phyloP scores from a whole-genome alignment of 208 protist genomes.

The Strigomonas culicis region DNA sequence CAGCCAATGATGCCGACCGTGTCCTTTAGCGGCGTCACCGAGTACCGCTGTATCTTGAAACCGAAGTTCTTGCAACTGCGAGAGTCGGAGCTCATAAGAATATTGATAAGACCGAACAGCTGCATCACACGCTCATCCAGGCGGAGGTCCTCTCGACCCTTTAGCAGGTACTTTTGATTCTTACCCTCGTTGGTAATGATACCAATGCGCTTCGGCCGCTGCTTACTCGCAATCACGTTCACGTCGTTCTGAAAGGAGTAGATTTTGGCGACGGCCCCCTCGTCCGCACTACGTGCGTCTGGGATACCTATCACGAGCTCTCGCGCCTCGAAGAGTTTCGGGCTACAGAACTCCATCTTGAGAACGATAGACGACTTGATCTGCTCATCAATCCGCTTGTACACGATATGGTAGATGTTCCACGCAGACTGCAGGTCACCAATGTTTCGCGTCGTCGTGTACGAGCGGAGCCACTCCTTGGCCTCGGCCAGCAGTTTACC shows the following conservation, averaged over 20 bases:
- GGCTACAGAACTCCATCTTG: constrained; percentile 93
- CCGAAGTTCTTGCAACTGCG: constrained; percentile 80
- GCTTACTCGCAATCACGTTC: constrained; percentile 98
- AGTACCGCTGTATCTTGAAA: constrained; percentile 92
- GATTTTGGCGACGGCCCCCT: constrained; percentile 71
- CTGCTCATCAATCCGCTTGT: constrained; percentile 95
- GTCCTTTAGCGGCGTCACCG: constrained; percentile 98
- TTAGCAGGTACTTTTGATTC: constrained; percentile 98
- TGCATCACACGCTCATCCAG: constrained; percentile 99
- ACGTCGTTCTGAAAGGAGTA: constrained; percentile 75
- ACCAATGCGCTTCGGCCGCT: constrained; percentile 97
- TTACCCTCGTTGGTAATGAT: constrained; percentile 95
- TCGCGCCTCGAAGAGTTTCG: constrained; percentile 69
- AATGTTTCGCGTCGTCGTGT: constrained; percentile 55
- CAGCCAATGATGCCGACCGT: constrained; percentile 99
- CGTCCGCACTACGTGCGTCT: constrained; percentile 92
- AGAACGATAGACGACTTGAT: constrained; percentile 96
- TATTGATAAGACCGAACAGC: constrained; percentile 99
- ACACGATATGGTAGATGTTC: constrained; percentile 94
- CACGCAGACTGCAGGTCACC: constrained; percentile 95
- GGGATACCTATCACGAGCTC: constrained; percentile 98
- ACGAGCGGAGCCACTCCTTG: constrained; percentile 77
- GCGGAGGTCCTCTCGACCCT: constrained; percentile 97
- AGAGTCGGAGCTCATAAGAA: constrained; percentile 95
- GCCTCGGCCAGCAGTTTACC: constrained; percentile 54